Conservation (phyloP, 148 eudicot species). For the Cornus florida region DNA sequence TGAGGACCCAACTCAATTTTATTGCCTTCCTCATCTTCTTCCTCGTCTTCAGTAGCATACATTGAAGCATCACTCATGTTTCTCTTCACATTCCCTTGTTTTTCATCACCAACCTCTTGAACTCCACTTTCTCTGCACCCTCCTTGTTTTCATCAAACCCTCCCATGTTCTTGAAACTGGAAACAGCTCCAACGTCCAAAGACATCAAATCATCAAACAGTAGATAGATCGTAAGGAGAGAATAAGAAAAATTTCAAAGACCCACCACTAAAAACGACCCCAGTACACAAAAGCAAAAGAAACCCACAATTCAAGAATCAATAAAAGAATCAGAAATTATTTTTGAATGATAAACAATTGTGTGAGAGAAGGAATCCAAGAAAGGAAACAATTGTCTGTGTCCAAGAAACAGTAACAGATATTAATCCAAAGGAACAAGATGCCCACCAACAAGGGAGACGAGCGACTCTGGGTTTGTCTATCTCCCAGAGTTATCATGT, state of each 20-base stretch:
- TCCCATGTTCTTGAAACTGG: constrained; percentile 38
- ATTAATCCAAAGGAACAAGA: neutral
- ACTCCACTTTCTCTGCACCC: constrained; percentile 34
- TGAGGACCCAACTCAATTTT: constrained; percentile 61
- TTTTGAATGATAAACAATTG: neutral
- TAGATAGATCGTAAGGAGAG: no score
- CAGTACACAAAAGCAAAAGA: neutral
- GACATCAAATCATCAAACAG: constrained; percentile 18
- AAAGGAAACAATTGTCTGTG: constrained; percentile 8
- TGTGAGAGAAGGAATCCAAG: constrained; percentile 2
- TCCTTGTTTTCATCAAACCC: constrained; percentile 45
- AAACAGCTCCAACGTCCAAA: constrained; percentile 23
- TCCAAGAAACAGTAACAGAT: constrained; percentile 13
- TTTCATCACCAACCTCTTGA: constrained; percentile 23
- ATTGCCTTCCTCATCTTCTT: constrained; percentile 37
- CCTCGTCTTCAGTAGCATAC: constrained; percentile 59
- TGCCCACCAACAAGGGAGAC: no score
- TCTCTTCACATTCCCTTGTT: constrained; percentile 21
- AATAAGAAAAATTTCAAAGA: neutral
- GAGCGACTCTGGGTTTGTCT: no score
- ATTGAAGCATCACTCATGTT: constrained; percentile 43
- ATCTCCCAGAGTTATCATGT: no score
- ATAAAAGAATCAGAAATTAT: neutral
- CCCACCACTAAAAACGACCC: neutral
- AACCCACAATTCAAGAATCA: constrained; percentile 9